A percentile compares a stretch with the other conserved stretches of the same genome.
These are phyloP conservation scores for Peronospora farinosa DNA, from an alignment of 352 stramenopile genomes.

Conservation along the genomic window DNA sequence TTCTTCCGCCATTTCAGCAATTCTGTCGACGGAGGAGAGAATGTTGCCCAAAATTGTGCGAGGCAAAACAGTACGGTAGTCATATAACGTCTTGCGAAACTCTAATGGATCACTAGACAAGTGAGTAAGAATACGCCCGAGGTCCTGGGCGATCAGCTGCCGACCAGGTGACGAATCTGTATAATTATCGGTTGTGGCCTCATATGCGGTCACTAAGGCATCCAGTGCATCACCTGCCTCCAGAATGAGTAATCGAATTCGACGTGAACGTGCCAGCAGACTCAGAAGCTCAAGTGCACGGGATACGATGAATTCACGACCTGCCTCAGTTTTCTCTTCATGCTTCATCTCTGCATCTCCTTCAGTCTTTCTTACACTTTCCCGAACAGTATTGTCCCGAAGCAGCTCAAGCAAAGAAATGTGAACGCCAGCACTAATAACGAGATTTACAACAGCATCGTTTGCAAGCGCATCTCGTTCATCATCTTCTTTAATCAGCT, in stretches of 20 bases:
- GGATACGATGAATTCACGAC: constrained; percentile 27
- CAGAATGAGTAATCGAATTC: constrained; percentile 63
- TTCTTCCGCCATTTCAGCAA: constrained; percentile 56
- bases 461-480: constrained; percentile 44
- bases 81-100: constrained; percentile 76
- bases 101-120: constrained; percentile 68
- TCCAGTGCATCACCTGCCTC: constrained; percentile 50
- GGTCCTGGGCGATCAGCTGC: constrained; percentile 41
- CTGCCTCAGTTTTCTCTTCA: constrained; percentile 20
- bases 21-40: constrained; percentile 40
- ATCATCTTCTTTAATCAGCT: constrained; percentile 42
- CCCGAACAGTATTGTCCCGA: constrained; percentile 25
- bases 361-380: constrained; percentile 21
- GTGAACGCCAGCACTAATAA: constrained; percentile 65
- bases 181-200: constrained; percentile 39
- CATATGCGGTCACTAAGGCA: constrained; percentile 53
- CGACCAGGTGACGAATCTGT: constrained; percentile 23
- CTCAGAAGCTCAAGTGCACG: constrained; percentile 47
- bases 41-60: constrained; percentile 61
- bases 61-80: constrained; percentile 50
- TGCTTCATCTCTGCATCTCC: constrained; percentile 8
- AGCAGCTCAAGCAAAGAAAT: constrained; percentile 62
- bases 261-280: constrained; percentile 46
- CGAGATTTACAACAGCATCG: constrained; percentile 51
- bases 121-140: constrained; percentile 56